Evolutionary conservation across 176 grass and related monocot genomes (phyloP).

Genomic region (Triticum turgidum): DNA sequence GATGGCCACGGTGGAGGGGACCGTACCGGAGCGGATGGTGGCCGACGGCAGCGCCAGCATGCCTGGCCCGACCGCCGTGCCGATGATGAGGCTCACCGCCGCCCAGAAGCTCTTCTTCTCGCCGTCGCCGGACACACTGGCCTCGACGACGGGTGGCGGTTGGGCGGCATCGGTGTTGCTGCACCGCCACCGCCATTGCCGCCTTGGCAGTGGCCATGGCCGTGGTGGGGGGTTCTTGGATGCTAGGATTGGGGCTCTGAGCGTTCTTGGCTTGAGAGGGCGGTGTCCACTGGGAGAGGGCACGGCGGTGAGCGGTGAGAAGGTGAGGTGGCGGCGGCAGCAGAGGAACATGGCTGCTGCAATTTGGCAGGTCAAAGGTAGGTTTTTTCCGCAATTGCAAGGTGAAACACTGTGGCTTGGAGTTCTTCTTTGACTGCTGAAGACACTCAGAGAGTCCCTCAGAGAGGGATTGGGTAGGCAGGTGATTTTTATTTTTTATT

Average conservation of each 20-base stretch:
- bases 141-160: background rate
- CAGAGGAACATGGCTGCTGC: slow-evolving; percentile 26
- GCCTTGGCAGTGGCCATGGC: background rate
- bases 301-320: background rate
- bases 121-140: background rate
- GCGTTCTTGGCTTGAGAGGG: background rate
- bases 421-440: background rate
- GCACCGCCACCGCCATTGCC: slow-evolving; percentile 35
- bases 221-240: background rate
- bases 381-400: background rate
- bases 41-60: slow-evolving; percentile 75
- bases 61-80: slow-evolving; percentile 76
- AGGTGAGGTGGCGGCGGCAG: background rate
- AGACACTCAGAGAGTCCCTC: background rate
- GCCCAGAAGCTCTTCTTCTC: slow-evolving; percentile 74
- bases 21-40: slow-evolving; percentile 65
- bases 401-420: background rate
- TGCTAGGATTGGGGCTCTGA: background rate
- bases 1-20: slow-evolving; percentile 58
- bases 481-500: too few relatives aligned
- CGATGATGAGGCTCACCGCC: slow-evolving; percentile 70
- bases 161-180: background rate
- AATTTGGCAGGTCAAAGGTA: slow-evolving; percentile 8
- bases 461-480: too few relatives aligned
- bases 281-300: background rate